A percentile compares a stretch with the other conserved stretches of the same genome.
Evolutionary conservation across 352 stramenopile genomes (phyloP).

Genomic region (Peronospora farinosa): DNA sequence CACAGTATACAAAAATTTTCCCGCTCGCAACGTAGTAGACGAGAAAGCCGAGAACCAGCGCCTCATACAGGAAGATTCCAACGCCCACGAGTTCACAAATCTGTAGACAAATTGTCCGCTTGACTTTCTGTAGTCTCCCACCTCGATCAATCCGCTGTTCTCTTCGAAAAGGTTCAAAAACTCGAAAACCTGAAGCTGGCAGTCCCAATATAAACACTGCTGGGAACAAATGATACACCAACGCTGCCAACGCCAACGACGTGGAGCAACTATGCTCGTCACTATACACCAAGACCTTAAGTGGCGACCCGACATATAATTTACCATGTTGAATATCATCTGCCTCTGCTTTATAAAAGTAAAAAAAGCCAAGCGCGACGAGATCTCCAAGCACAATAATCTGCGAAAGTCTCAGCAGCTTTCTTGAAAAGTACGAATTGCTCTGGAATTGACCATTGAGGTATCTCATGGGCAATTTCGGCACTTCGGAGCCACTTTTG

Average conservation of each 20-base stretch:
- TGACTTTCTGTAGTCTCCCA: slow-evolving; percentile 67
- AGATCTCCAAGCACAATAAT: slow-evolving; percentile 54
- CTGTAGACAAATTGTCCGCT: slow-evolving; percentile 69
- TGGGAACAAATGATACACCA: slow-evolving; percentile 67
- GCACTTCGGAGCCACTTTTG: slow-evolving; percentile 20
- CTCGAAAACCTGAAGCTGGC: slow-evolving; percentile 47
- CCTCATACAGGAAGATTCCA: slow-evolving; percentile 46
- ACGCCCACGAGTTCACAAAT: slow-evolving; percentile 67
- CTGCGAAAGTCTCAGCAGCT: slow-evolving; percentile 52
- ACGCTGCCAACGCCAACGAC: slow-evolving; percentile 48
- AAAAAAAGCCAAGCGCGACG: slow-evolving; percentile 54
- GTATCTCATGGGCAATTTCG: slow-evolving; percentile 34
- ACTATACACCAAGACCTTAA: slow-evolving; percentile 37
- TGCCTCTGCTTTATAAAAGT: slow-evolving; percentile 33
- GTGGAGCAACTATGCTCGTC: slow-evolving; percentile 38
- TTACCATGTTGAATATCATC: slow-evolving; percentile 26
- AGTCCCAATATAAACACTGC: slow-evolving; percentile 56
- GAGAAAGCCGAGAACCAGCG: slow-evolving; percentile 40
- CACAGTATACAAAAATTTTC: slow-evolving; percentile 49
- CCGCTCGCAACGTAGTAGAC: slow-evolving; percentile 53
- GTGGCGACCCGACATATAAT: slow-evolving; percentile 41
- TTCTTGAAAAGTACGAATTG: slow-evolving; percentile 80
- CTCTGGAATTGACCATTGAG: slow-evolving; percentile 56
- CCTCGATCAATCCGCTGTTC: slow-evolving; percentile 55
- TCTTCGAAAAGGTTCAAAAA: slow-evolving; percentile 70